Evolutionary conservation across 2,329 filamentous ascomycete genomes (phyloP), one percentile per base, ranked within the genome.

Genomic region (Shiraia sp.): DNA sequence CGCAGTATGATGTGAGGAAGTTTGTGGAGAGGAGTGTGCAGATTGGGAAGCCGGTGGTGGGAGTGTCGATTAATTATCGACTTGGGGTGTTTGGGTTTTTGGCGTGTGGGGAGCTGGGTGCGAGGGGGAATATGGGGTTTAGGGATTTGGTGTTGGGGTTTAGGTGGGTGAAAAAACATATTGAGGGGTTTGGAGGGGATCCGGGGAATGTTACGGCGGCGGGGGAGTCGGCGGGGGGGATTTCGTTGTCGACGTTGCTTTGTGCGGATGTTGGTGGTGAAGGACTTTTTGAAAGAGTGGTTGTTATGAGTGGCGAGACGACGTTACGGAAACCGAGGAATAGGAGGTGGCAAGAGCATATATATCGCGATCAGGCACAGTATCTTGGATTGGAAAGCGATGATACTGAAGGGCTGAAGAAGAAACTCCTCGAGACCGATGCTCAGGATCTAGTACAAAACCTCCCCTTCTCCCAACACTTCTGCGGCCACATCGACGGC

Each of bases 181-280:
- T 74, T 35, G 44, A 35, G 4, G 65, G 64, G 0, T 72, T 74
- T 43, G 69, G 70, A n/a, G 71, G 71, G 8, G 62, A 73, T 47
- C 53, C 67, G 3, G 46, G 47, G 7, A 63, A 67, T 29, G 50
- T 73, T 2, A 72, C 68, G 1, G 55, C 72, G 2, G 61, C 72
- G 10, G 77, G 76, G 7, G 72, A 78, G 50, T 75, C 71, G 29
- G 74, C 75, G 2, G 77, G 76, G 23, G 75, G 61, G 6, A 70
- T 64, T 14, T 54, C 53, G 6, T 29, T 65, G 28, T 61, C 56
- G 12, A 61, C 57, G 10, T 34, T 65, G 23, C 44, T 65, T 6
- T 64, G 57, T 40, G 58, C 51, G 17, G 45, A 63, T 33, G 44
- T 56, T n/a, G 56, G 54, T 5, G n/a, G 34, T 3, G 45, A 54